A percentile compares a stretch with the other conserved stretches of the same genome.
phyloP scores from a whole-genome alignment of 2,329 filamentous ascomycete genomes.

The Alternaria sp. region DNA sequence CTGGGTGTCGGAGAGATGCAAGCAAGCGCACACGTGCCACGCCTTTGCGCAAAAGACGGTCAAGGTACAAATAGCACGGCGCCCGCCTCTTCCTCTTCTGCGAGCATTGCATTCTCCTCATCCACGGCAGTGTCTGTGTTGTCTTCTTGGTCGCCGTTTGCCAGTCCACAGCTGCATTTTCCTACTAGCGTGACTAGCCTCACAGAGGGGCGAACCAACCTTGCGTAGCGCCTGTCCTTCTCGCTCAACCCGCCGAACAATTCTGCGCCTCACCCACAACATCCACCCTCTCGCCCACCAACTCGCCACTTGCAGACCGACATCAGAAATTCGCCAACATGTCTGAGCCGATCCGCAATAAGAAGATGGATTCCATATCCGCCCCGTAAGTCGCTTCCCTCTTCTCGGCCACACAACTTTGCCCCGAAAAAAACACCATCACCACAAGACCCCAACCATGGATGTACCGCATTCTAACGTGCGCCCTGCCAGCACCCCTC shows the following conservation, averaged over 20 bases:
- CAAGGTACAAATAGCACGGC: slow-evolving; percentile 25
- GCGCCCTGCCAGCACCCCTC: slow-evolving; percentile 76
- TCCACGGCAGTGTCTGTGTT: slow-evolving; percentile 2
- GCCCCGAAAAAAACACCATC: slow-evolving; percentile 20
- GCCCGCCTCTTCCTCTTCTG: not conserved
- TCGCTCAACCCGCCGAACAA: slow-evolving; percentile 47
- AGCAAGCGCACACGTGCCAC: slow-evolving; percentile 27
- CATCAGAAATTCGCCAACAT: slow-evolving; percentile 55
- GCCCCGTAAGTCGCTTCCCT: slow-evolving; percentile 66
- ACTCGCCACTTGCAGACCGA: slow-evolving; percentile 40
- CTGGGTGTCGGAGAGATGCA: slow-evolving; percentile 22
- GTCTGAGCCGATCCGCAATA: slow-evolving; percentile 74
- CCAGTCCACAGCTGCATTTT: slow-evolving; percentile 21
- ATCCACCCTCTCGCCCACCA: slow-evolving; percentile 42
- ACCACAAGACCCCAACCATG: slow-evolving; percentile 32
- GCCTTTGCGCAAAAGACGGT: slow-evolving; percentile 17
- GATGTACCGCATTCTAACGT: slow-evolving; percentile 48
- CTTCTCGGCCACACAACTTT: slow-evolving; percentile 40
- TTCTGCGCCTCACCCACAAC: slow-evolving; percentile 48
- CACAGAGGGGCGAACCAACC: slow-evolving; percentile 39
- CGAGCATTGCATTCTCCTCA: not conserved
- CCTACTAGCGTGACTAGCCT: slow-evolving; percentile 28
- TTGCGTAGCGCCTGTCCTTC: slow-evolving; percentile 34
- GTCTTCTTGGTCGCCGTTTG: slow-evolving; percentile 24
- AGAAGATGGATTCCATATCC: slow-evolving; percentile 67